These are phyloP conservation scores for Capsaspora owczarzaki DNA, from an alignment of 78 protist species.

Conservation along the genomic window DNA sequence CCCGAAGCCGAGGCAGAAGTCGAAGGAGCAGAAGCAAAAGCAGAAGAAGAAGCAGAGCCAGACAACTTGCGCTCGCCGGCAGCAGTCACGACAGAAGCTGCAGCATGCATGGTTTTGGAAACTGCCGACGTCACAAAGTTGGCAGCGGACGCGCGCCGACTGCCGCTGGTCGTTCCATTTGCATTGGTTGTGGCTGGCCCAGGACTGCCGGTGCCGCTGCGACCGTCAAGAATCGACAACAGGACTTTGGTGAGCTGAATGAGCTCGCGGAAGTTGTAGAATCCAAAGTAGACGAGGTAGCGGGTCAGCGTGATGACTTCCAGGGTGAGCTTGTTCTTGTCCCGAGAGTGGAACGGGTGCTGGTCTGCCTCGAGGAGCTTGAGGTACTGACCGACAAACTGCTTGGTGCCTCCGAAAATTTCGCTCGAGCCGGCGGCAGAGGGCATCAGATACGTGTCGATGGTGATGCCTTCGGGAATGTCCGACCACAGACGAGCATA, in stretches of 20 bases:
- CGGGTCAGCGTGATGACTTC: conserved; percentile 13
- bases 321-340: background rate
- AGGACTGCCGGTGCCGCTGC: too few species aligned
- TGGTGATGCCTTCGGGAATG: background rate
- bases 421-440: background rate
- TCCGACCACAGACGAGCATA: conserved; percentile 8
- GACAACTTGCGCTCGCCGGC: too few species aligned
- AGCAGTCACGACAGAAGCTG: too few species aligned
- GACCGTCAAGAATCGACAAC: background rate
- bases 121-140: too few species aligned
- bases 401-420: background rate
- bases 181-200: too few species aligned
- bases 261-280: conserved; percentile 24
- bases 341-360: background rate
- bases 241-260: background rate
- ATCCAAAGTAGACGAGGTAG: conserved; percentile 23
- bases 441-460: conserved; percentile 1
- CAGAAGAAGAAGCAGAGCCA: too few species aligned
- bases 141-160: too few species aligned
- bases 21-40: too few species aligned
- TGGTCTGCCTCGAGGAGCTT: background rate
- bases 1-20: too few species aligned
- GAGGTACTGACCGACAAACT: background rate
- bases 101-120: too few species aligned
- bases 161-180: too few species aligned